Evolutionary conservation across 2,329 filamentous ascomycete genomes (phyloP), one percentile per base, ranked within the genome.

Genomic region (Zarea fungicola): DNA sequence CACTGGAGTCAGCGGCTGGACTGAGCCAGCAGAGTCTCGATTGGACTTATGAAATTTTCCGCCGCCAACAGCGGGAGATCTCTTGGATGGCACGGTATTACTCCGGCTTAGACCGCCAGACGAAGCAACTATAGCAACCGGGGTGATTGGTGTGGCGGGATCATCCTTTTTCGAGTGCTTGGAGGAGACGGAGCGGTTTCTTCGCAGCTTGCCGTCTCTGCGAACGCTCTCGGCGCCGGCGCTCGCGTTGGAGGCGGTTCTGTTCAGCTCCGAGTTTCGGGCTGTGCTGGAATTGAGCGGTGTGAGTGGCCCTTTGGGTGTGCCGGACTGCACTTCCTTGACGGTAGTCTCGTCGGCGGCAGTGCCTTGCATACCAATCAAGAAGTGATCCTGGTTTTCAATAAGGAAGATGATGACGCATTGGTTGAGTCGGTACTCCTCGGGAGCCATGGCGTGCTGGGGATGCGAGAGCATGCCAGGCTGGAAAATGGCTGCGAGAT

Each of bases 351-450:
- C 89, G 62, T 96, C 91, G n/a, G 91, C 88, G n/a, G 83, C 91
- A n/a, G 91, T 96, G 37, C 93, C 93, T 63, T 90, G 89, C 93
- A 99, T 99, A 48, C 93, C 93, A 55, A 99, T 95, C 56, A 99
- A 74, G 74, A 99, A 99, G 67, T 96, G 89, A 62, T 99, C 93
- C 65, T 99, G 93, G 60, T 99, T 96, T 63, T 97, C 91, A 56
- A 99, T 99, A 58, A 99, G 72, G 67, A 99, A 99, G 43, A 99
- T 96, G 55, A 99, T 78, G 18, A 99, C 92, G 60, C 93, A 92
- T 74, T 99, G 93, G 63, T 95, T 97, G 6, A 99, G 74, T 26
- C 89, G 84, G 65, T 99, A 99, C 62, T 97, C 92, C 50, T 87
- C 81, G 0, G 93, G 93, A 1, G 89, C 85, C 92, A 99, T 97